Evolutionary conservation across 345 rosid species (phyloP), one percentile per base, ranked within the genome.

Genomic region (Lepidium sativum): DNA sequence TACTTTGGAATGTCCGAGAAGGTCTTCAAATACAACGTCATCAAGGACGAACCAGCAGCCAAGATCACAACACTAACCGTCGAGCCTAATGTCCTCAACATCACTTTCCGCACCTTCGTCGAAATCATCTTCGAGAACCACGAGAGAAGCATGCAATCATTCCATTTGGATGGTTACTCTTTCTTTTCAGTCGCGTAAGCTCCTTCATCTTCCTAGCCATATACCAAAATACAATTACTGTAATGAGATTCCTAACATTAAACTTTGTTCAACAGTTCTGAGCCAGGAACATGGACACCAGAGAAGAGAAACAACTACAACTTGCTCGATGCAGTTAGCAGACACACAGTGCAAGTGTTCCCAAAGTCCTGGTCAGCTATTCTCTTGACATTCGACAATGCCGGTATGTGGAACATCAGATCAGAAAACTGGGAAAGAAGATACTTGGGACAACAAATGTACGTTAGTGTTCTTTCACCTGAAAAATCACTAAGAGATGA

Each of bases 341-440:
- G 97, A 70, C 86, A 85, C 70, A 91, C 96, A 1, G 55, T 91
- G 37, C 97, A 91, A 68, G 96, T 91, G 34, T 88, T 65, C 80
- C 97, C 96, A 0, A 81, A 88, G 20, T 88, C 94, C 0, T 88
- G 97, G 97, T 81, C 94, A 1, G 97, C 97, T 1, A 81, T 91
- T 45, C 38, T 88, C 10, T 57, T 88, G 80, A 84, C 97, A 3
- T 84, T 91, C 61, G 97, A 91, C 81, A 91, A 91, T 7, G 84
- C 88, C 1, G 97, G 97, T 29, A 91, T 91, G 98, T 91, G 98
- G 98, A 91, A 86, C 80, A 21, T 91, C 33, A 82, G 94, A 65
- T 88, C 98, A 0, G 88, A 88, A 67, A 52, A 74, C 55, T 62
- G 80, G 75, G 96, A 88, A 75, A 83, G 77, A 41, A 60, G 80